Evolutionary conservation across 495 filamentous ascomycete species (phyloP).

Genomic region (Cercophora scortea): DNA sequence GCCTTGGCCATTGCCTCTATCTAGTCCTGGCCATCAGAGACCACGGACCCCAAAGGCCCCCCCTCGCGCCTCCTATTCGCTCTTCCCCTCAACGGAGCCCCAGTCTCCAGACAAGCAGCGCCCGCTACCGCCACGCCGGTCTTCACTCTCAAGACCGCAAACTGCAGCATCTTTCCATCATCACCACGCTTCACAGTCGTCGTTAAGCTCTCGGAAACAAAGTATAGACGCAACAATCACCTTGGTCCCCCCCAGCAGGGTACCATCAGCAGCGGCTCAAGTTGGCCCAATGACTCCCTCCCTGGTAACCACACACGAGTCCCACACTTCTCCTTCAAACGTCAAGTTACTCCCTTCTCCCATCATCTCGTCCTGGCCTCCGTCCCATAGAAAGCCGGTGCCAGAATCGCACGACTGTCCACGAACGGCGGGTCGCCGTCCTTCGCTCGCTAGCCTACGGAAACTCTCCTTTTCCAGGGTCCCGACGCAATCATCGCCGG

Average conservation of each 20-base stretch:
- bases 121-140: not conserved
- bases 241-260: not conserved
- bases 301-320: not conserved
- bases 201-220: not conserved
- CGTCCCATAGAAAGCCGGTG: constrained; percentile 5
- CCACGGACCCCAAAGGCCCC: constrained; percentile 5
- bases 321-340: not conserved
- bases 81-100: constrained; percentile 13
- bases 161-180: not conserved
- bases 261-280: not conserved
- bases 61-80: constrained; percentile 14
- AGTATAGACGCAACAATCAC: not conserved
- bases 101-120: not conserved
- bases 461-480: constrained; percentile 11
- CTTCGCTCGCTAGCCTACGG: constrained; percentile 10
- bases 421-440: constrained; percentile 1
- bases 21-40: constrained; percentile 1
- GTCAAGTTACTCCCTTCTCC: not conserved
- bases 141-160: not conserved
- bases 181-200: not conserved
- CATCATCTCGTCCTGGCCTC: not conserved
- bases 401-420: not conserved
- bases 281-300: not conserved
- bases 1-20: not conserved
- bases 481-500: constrained; percentile 8